Evolutionary conservation across 2,329 filamentous ascomycete species (phyloP), one percentile per base, ranked within the genome.

Genomic region (Aspergillus japonicus): DNA sequence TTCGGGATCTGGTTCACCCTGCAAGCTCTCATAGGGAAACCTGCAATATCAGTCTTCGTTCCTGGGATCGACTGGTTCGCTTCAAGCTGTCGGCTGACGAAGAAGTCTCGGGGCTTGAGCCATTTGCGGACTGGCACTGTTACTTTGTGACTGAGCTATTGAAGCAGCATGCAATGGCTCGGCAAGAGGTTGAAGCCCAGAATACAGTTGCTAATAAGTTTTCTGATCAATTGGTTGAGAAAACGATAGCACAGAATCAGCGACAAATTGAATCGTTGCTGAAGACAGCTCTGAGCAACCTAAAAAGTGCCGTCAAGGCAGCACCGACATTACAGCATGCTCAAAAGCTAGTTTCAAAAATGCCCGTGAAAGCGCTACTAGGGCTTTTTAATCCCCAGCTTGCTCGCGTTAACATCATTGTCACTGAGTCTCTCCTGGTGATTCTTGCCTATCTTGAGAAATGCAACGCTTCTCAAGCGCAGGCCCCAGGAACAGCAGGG

Each of bases 161-260:
- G 35, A 78, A 75, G 49, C 84, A 87, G 66, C 85, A 86, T 68
- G 74, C 76, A 12, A 72, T 83, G 49, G 85, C 84, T 26, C 82
- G 82, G 58, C 82, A 76, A 4, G 86, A 88, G 67, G 81, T 83
- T 6, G 85, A 88, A 64, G 77, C 79, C n/a, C 82, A 85, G 64
- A 75, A 62, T 60, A 75, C 62, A 67, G 75, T 58, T 63, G 75
- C 58, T 58, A 73, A 62, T 62, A 72, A 70, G 10, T 76, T 85
- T 10, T 77, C 80, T 16, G 72, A 75, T 33, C 73, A 80, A 8
- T 67, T 82, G 53, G 75, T 87, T 47, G 80, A 83, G 59, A 75
- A 75, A 51, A 82, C 79, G 2, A 83, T 87, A 60, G 75, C 78
- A 33, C 79, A 78, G 44, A 88, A 88, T 61, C 85, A 88, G 67